Conservation (phyloP, 2,329 filamentous ascomycete genomes). For the Penicillium rolfsii region DNA sequence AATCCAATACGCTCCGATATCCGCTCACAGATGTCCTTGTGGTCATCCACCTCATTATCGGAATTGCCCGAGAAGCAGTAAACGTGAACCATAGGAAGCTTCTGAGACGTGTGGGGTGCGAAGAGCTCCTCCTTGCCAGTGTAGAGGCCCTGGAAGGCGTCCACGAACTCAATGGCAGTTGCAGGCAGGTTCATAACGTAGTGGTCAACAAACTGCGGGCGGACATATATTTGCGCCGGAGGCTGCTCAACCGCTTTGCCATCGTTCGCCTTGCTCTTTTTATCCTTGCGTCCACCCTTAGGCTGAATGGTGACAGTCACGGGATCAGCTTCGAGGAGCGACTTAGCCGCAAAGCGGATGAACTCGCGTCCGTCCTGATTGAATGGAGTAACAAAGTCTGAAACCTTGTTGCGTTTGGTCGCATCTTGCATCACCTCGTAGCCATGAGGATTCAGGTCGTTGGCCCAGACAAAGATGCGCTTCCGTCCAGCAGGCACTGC, state of each 20-base stretch:
- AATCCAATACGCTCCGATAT: conserved; percentile 65
- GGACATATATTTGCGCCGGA: conserved; percentile 34
- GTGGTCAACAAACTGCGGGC: conserved; percentile 78
- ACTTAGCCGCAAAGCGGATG: conserved; percentile 70
- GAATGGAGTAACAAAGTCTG: conserved; percentile 73
- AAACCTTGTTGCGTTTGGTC: conserved; percentile 77
- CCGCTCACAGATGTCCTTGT: conserved; percentile 65
- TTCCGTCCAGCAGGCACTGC: conserved; percentile 89
- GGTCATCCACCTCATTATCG: conserved; percentile 68
- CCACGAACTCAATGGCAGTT: conserved; percentile 81
- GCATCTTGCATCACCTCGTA: conserved; percentile 72
- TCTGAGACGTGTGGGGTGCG: conserved; percentile 58
- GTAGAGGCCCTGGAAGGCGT: conserved; percentile 78
- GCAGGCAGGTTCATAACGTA: conserved; percentile 98
- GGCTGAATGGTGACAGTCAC: conserved; percentile 57
- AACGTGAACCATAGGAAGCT: conserved; percentile 83
- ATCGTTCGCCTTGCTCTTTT: conserved; percentile 29
- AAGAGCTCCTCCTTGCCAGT: conserved; percentile 70
- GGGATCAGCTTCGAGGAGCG: conserved; percentile 52
- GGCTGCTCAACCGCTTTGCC: conserved; percentile 37
- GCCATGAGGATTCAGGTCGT: conserved; percentile 93
- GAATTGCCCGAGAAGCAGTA: conserved; percentile 90
- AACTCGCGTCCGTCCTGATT: conserved; percentile 82
- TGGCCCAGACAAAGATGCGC: conserved; percentile 91
- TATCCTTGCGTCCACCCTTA: conserved; percentile 40